These are phyloP conservation scores for Gnomoniopsis sp. DNA, from an alignment of 2,329 filamentous ascomycete genomes.

Conservation along the genomic window DNA sequence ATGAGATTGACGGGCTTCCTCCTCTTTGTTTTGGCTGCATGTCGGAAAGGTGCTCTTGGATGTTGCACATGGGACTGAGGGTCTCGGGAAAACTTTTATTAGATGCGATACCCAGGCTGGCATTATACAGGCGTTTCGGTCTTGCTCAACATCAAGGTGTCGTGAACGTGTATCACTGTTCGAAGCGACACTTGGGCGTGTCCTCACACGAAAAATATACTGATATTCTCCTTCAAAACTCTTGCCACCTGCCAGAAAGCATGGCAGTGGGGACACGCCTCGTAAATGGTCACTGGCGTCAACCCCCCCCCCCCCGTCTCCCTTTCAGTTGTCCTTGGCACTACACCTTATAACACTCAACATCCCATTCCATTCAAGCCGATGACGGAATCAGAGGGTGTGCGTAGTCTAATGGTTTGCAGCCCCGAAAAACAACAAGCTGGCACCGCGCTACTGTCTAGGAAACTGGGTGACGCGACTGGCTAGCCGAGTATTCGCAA, in stretches of 20 bases:
- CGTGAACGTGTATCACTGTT: not conserved
- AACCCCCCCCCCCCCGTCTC: not conserved
- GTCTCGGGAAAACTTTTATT: not conserved
- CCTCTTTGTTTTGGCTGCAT: not conserved
- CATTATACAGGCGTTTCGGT: not conserved
- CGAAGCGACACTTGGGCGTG: not conserved
- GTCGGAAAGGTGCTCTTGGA: not conserved
- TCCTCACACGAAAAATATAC: not conserved
- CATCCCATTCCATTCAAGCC: not conserved
- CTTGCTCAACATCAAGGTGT: not conserved
- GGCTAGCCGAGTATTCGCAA: not conserved
- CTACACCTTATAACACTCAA: not conserved
- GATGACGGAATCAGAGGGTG: no score
- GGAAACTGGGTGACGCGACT: not conserved
- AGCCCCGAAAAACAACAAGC: not conserved
- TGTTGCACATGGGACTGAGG: not conserved
- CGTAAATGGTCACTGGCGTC: not conserved
- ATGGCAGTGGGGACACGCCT: not conserved
- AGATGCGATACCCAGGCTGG: not conserved
- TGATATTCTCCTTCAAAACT: not conserved
- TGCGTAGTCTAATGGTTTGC: not conserved
- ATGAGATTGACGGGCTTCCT: not conserved
- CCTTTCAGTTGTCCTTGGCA: no score
- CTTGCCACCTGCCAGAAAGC: no score
- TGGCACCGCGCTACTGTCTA: not conserved